Evolutionary conservation across 371 early-diverging fungal genomes (phyloP).

Genomic region (Rhizopus arrhizus): DNA sequence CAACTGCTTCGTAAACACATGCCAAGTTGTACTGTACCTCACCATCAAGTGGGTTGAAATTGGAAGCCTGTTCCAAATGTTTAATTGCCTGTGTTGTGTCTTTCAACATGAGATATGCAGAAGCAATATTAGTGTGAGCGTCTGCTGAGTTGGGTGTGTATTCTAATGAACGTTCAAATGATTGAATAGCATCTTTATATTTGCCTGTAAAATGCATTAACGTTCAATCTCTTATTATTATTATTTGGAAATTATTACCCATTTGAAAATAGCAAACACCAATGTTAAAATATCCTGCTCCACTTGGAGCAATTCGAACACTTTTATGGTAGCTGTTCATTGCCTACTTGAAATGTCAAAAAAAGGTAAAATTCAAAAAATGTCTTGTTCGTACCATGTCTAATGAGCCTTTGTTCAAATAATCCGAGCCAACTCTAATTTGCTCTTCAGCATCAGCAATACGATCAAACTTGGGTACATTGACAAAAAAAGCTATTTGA

Average conservation of each 20-base stretch:
- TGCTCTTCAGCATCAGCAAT: slow-evolving; percentile 47
- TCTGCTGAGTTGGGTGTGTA: slow-evolving; percentile 71
- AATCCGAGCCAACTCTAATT: slow-evolving; percentile 43
- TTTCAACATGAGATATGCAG: slow-evolving; percentile 68
- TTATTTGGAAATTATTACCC: slow-evolving; percentile 40
- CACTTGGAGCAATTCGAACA: slow-evolving; percentile 48
- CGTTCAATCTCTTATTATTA: not conserved
- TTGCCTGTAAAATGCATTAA: slow-evolving; percentile 35
- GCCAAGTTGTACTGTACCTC: slow-evolving; percentile 82
- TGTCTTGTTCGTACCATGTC: slow-evolving; percentile 35
- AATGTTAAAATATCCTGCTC: slow-evolving; percentile 77
- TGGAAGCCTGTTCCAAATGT: slow-evolving; percentile 72
- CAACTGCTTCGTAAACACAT: slow-evolving; percentile 73
- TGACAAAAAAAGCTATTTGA: slow-evolving; percentile 30
- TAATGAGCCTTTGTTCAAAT: slow-evolving; percentile 46
- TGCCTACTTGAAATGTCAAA: slow-evolving; percentile 30
- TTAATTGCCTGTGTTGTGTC: slow-evolving; percentile 63
- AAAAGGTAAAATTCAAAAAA: not conserved
- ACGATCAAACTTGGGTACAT: slow-evolving; percentile 32
- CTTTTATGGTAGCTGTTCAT: slow-evolving; percentile 54
- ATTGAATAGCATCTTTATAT: slow-evolving; percentile 60
- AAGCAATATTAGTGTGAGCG: slow-evolving; percentile 84
- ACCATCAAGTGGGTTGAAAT: slow-evolving; percentile 71
- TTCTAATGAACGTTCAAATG: slow-evolving; percentile 72
- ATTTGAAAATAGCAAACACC: slow-evolving; percentile 77